Evolutionary conservation across 208 protist genomes (phyloP).

Genomic region (Leishmania major): DNA sequence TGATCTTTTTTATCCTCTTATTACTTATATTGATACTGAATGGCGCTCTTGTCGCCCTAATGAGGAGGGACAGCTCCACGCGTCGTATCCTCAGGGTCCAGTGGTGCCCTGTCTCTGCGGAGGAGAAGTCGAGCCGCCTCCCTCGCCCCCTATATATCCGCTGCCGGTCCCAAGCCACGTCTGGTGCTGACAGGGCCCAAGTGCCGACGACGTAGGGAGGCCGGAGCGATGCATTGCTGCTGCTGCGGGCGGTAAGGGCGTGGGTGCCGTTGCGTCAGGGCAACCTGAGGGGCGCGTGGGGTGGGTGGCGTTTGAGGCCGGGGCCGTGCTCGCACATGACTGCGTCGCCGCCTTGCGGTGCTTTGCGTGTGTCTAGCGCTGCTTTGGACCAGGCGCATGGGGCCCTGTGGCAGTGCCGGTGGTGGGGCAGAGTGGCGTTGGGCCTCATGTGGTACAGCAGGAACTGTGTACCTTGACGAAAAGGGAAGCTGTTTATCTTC

Average conservation of each 20-base stretch:
- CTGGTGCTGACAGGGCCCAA: neutral
- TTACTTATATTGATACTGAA: neutral
- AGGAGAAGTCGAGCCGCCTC: neutral
- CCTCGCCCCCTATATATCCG: neutral
- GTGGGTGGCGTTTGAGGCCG: no score
- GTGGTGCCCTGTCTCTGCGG: neutral
- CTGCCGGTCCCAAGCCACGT: constrained; percentile 57
- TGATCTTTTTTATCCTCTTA: neutral
- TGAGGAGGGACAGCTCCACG: neutral
- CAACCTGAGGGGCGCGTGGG: neutral
- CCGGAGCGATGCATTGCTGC: neutral
- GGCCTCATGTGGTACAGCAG: neutral
- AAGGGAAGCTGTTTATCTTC: neutral
- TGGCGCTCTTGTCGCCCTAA: neutral
- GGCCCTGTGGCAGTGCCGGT: neutral
- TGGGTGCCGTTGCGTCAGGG: neutral
- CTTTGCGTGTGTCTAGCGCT: neutral
- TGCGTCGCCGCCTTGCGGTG: no score
- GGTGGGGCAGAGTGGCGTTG: neutral
- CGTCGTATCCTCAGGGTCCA: neutral
- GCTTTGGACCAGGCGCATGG: neutral
- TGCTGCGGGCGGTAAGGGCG: neutral
- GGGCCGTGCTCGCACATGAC: no score
- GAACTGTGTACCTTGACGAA: neutral
- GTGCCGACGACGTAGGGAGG: neutral